Evolutionary conservation across 192 early-diverging fungal genomes (phyloP), one percentile per base, ranked within the genome.

Genomic region (Linnemannia zychae): DNA sequence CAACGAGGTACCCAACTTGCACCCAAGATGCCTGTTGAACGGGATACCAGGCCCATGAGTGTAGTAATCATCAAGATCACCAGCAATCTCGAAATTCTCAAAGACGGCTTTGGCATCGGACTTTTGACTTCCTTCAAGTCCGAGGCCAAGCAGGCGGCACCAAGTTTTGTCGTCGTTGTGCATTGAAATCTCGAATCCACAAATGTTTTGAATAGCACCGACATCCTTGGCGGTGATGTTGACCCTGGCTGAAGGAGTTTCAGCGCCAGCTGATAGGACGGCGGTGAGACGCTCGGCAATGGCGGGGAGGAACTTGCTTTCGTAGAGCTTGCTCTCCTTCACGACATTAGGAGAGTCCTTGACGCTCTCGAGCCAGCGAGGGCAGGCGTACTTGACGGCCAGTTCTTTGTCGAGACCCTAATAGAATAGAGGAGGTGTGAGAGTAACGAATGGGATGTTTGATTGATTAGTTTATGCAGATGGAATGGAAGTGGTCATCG

Each of bases 371-470:
- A 71, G 28, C 83, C 83, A 85, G 24, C 83, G 60, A 11, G 83
- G 83, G 46, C 83, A 85, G 17, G 83, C 73, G 49, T 79, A 85
- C 71, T 85, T 85, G 37, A 85, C 70, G 11, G 83, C 83, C 52
- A 85, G 13, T 60, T 85, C 83, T 53, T 72, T 60, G 33, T 85
- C 83, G 20, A 76, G 20, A 16, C 77, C 77, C 83, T 85, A 52
- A 17, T n/a, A 18, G 34, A 48, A 18, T 7, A 9, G 33, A 67
- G n/a, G 17, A 67, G 15, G 40, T 6, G 9, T 44, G 40, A 44
- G 9, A 6, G 40, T 6, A 44, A 44, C 40, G 9, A 44, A 44
- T n/a, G n/a, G n/a, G n/a, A n/a, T n/a, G 40, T 3, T 44, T 44
- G 40, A 44, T 44, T 44, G 40, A 44, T 44, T 44, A 44, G 40